Evolutionary conservation across 164 flowering plant species (phyloP).

Genomic region (Hamamelis virginiana): DNA sequence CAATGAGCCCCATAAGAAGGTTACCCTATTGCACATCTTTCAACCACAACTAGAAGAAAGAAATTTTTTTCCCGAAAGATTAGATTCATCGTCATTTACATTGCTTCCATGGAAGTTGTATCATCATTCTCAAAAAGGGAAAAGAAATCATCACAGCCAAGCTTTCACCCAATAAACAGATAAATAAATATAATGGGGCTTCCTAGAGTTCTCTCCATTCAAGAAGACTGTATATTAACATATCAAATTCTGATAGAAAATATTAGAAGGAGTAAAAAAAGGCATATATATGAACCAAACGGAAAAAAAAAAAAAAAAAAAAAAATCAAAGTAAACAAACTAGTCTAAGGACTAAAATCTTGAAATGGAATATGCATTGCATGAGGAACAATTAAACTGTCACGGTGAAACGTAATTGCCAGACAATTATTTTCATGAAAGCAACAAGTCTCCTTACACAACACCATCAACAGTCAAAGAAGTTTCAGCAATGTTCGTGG

Average conservation of each 20-base stretch:
- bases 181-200: not conserved
- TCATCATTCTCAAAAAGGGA: not conserved
- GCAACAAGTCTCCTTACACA: conserved; percentile 60
- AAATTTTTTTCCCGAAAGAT: no score
- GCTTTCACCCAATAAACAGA: not conserved
- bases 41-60: not conserved
- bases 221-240: not conserved
- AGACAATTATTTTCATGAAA: not conserved
- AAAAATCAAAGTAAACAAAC: not conserved
- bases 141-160: not conserved
- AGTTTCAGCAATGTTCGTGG: conserved; percentile 98
- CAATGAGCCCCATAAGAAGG: not conserved
- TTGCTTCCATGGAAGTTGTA: not conserved
- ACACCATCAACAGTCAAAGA: conserved; percentile 99
- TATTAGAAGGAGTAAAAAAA: not conserved
- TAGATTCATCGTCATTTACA: not conserved
- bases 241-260: not conserved
- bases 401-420: not conserved
- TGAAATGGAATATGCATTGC: not conserved
- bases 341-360: not conserved
- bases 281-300: no score
- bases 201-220: not conserved
- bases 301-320: no score
- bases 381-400: not conserved
- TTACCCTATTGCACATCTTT: not conserved